Base-by-base conservation (phyloP, 1,284 basidiomycete species). In the Tilletia walkeri region DNA sequence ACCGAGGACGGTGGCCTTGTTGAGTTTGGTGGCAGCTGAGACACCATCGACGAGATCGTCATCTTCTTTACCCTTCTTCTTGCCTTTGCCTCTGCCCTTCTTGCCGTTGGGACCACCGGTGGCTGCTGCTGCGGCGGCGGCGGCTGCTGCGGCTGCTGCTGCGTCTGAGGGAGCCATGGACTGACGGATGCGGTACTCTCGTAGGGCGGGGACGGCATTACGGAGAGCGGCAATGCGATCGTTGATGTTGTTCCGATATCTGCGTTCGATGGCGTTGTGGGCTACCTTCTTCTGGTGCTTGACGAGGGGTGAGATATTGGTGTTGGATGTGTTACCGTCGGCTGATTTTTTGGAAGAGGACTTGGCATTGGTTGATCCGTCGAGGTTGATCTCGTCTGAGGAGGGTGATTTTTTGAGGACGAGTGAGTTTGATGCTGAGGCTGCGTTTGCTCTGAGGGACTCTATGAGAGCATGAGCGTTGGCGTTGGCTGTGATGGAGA, bases 131-230 rank as follows among this genome's bases (percentile, higher is more conserved):
- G 54, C 20, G 2, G 20, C 34, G 4, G 34, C 54, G 54, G 54
- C 54, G 54, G 20, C 34, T 2, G 54, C 54, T 30, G 59, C 59
- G 34, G 59, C 36, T 9, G 34, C 18, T 34, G 36, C 34, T 14
- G 59, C 34, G 18, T 63, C 59, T 3, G 59, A 12, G 3, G 59
- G 59, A 18, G 59, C 34, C 30, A 63, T 16, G 9, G 59, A 38
- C 39, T 67, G 59, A 38, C 59, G 59, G 3, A 81, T 77, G 9
- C 75, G 77, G 30, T 79, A 74, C 69, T 82, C 80, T 39, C 77
- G 89, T 47, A 94, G 86, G 0, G 92, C 92, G 1, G 92, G 92
- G 1, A 94, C 92, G 10, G 92, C 90, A 78, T 89, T 88, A 69
- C 91, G 89, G 54, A 82, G 78, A n/a, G 79, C 78, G 16, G 80